These are phyloP conservation scores for Theileria equi DNA, from an alignment of 169 alveolate species.

Conservation along the genomic window DNA sequence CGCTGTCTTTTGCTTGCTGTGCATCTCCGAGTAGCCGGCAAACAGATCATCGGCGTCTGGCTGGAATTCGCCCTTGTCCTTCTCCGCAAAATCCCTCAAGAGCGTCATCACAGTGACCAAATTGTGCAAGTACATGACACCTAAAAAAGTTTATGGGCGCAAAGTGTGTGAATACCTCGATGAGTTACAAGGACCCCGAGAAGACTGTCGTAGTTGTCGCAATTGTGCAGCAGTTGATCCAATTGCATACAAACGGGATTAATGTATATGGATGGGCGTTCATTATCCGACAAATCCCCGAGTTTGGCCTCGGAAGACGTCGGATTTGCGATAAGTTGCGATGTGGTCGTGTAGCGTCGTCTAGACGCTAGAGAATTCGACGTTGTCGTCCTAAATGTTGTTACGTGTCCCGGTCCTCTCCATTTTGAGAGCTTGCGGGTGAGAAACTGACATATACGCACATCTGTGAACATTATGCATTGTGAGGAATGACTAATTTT, in stretches of 20 bases:
- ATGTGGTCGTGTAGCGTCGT: not conserved
- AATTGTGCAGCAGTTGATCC: constrained; percentile 63
- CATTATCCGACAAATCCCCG: not conserved
- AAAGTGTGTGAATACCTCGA: constrained; percentile 36
- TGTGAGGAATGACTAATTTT: not conserved
- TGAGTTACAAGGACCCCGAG: constrained; percentile 70
- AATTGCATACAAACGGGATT: constrained; percentile 71
- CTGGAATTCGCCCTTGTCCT: constrained; percentile 21
- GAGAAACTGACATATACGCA: not conserved
- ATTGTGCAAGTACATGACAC: constrained; percentile 74
- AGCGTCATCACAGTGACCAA: constrained; percentile 70
- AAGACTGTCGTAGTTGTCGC: constrained; percentile 69
- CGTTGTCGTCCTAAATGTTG: no score
- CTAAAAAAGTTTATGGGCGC: not conserved
- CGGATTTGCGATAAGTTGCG: constrained; percentile 11
- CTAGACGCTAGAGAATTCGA: no score
- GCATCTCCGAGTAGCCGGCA: constrained; percentile 36
- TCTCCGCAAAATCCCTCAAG: constrained; percentile 65
- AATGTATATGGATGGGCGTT: constrained; percentile 33
- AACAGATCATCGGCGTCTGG: constrained; percentile 56
- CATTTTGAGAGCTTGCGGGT: constrained; percentile 3
- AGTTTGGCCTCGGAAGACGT: not conserved
- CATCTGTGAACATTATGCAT: not conserved
- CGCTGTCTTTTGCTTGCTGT: not conserved
- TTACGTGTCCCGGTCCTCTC: not conserved